phyloP scores from a whole-genome alignment of 1,284 basidiomycete genomes.

The Tranzscheliella williamsii region DNA sequence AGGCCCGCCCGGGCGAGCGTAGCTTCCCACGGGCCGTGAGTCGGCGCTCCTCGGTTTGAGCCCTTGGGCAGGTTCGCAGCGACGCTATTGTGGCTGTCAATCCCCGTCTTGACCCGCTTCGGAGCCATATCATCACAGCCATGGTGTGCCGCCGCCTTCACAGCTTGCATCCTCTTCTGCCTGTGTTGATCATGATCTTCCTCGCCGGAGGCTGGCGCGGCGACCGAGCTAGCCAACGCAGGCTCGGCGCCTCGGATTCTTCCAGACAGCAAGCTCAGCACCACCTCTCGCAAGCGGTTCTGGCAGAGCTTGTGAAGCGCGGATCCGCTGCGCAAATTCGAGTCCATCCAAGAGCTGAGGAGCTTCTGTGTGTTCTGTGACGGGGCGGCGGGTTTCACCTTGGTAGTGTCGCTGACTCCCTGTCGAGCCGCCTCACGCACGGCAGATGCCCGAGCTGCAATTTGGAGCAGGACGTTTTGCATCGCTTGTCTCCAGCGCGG shows the following conservation, averaged over 20 bases:
- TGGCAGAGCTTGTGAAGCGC: constrained; percentile 48
- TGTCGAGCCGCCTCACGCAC: constrained; percentile 34
- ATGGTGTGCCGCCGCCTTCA: background rate
- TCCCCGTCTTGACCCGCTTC: background rate
- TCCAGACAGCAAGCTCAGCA: constrained; percentile 35
- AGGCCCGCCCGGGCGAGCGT: constrained; percentile 36
- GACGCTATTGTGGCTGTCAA: background rate
- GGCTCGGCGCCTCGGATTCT: constrained; percentile 7
- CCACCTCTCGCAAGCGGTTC: constrained; percentile 31
- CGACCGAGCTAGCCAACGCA: background rate
- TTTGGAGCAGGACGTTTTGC: constrained; percentile 70
- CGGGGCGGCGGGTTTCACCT: constrained; percentile 17
- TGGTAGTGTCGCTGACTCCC: constrained; percentile 4
- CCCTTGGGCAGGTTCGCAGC: background rate
- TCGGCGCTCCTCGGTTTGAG: background rate
- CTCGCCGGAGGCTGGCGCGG: background rate
- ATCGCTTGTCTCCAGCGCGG: constrained; percentile 66
- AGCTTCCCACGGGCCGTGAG: constrained; percentile 11
- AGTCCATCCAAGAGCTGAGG: constrained; percentile 49
- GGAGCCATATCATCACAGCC: background rate
- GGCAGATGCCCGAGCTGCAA: constrained; percentile 67
- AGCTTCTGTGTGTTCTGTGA: constrained; percentile 34
- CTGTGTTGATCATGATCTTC: background rate
- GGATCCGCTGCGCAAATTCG: constrained; percentile 34
- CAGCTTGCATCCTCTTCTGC: background rate